Conservation (phyloP, 495 filamentous ascomycete species). For the Trichoderma reesei region DNA sequence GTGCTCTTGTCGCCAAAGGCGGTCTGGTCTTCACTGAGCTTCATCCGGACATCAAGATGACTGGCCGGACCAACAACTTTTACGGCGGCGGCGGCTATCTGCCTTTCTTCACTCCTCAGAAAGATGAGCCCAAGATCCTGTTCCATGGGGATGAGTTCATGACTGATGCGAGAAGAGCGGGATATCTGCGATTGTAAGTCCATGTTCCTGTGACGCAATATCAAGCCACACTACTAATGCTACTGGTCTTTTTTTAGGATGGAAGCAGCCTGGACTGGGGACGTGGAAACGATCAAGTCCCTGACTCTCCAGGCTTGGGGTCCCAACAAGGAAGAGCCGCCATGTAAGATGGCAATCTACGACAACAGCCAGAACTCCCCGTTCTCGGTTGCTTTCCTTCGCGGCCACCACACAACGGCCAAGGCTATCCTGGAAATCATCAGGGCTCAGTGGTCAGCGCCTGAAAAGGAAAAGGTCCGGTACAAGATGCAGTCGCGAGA, state of each 20-base stretch:
- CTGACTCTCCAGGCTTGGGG: constrained; percentile 36
- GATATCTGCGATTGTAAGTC: constrained; percentile 45
- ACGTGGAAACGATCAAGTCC: constrained; percentile 47
- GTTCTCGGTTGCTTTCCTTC: constrained; percentile 54
- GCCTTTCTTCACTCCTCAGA: too few relatives aligned
- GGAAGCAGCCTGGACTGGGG: constrained; percentile 59
- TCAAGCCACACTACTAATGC: constrained; percentile 20
- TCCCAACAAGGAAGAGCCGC: constrained; percentile 37
- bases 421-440: constrained; percentile 56
- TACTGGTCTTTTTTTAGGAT: constrained; percentile 30
- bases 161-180: constrained; percentile 40
- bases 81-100: too few relatives aligned
- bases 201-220: not conserved
- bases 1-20: constrained; percentile 39
- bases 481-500: constrained; percentile 36
- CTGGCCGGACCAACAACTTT: constrained; percentile 22
- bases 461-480: constrained; percentile 31
- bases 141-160: constrained; percentile 39
- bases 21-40: constrained; percentile 58
- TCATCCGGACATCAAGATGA: constrained; percentile 40
- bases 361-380: constrained; percentile 39
- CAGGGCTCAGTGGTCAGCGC: constrained; percentile 50
- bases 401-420: constrained; percentile 51
- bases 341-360: constrained; percentile 50
- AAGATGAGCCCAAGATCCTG: constrained; percentile 29